Percentiles rank a stretch among this genome's conserved stretches.
Conservation (phyloP, 179 eudicot species). For the Beta macrorhiza region DNA sequence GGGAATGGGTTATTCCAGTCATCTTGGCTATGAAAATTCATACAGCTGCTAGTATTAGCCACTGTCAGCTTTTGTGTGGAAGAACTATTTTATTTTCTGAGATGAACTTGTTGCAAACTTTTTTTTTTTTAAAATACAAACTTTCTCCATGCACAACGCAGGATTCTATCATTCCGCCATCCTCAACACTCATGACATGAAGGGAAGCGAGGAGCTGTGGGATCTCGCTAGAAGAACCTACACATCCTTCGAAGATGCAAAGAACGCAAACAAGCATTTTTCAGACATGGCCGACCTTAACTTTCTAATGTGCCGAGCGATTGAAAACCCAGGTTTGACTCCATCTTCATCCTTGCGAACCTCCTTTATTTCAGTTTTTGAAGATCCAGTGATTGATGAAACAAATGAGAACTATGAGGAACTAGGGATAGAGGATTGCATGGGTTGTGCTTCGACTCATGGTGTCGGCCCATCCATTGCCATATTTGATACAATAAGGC, state of each 20-base stretch:
- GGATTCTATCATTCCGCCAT: conserved; percentile 91
- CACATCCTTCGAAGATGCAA: conserved; percentile 49
- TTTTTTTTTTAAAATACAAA: not conserved
- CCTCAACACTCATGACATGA: conserved; percentile 63
- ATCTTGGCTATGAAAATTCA: not conserved
- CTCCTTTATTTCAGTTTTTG: conserved; percentile 73
- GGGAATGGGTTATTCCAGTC: not conserved
- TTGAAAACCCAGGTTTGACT: conserved; percentile 82
- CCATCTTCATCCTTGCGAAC: conserved; percentile 76
- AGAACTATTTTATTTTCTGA: not conserved
- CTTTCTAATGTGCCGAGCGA: conserved; percentile 85
- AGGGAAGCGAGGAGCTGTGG: conserved; percentile 72
- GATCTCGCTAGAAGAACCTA: conserved; percentile 63
- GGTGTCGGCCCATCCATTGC: conserved; percentile 82
- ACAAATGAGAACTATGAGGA: conserved; percentile 29
- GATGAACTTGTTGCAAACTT: not conserved
- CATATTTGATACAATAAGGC: conserved; percentile 65
- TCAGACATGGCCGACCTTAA: conserved; percentile 83
- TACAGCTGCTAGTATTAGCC: not conserved
- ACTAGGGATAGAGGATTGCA: conserved; percentile 60
- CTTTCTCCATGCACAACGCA: conserved; percentile 24
- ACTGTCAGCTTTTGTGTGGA: not conserved
- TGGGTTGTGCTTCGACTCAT: conserved; percentile 79
- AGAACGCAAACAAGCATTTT: conserved; percentile 70
- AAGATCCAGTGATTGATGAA: conserved; percentile 56